Percentiles rank a stretch among this genome's conserved stretches.
Evolutionary conservation across 169 alveolate genomes (phyloP).

Genomic region (Cardiosporidium cionae): DNA sequence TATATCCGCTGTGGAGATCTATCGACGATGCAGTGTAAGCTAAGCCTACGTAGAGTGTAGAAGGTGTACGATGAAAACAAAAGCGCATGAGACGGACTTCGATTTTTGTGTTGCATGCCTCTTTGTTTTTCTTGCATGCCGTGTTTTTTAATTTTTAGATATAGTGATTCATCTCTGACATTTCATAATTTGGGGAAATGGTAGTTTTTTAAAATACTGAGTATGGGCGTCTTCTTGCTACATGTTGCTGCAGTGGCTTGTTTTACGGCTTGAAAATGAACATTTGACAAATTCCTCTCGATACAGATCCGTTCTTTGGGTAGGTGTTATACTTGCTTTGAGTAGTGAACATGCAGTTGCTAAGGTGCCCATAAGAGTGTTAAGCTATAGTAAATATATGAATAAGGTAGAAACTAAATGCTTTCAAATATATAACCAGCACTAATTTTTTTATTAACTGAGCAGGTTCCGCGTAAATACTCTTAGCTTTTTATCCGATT

Average conservation of each 20-base stretch:
- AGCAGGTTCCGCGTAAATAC: no score
- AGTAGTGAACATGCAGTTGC: no score
- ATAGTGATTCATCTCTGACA: neutral
- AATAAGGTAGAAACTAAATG: no score
- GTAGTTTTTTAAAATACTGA: neutral
- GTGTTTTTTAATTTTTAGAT: neutral
- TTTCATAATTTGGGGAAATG: neutral
- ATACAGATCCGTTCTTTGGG: constrained; percentile 71
- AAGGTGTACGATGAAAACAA: neutral
- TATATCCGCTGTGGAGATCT: constrained; percentile 4
- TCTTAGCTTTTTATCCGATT: no score
- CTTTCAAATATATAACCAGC: no score
- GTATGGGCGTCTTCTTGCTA: neutral
- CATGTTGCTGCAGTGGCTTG: constrained; percentile 52
- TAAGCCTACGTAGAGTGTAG: neutral
- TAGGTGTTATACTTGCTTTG: no score
- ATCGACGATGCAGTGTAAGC: neutral
- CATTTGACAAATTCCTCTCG: constrained; percentile 67
- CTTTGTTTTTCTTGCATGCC: neutral
- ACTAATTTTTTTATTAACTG: no score
- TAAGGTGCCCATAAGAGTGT: no score
- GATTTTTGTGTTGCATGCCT: neutral
- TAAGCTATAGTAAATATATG: no score
- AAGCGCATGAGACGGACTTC: neutral
- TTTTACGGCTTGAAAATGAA: constrained; percentile 67